Conservation (phyloP, 2,329 filamentous ascomycete species). For the Exserohilum rostratum region DNA sequence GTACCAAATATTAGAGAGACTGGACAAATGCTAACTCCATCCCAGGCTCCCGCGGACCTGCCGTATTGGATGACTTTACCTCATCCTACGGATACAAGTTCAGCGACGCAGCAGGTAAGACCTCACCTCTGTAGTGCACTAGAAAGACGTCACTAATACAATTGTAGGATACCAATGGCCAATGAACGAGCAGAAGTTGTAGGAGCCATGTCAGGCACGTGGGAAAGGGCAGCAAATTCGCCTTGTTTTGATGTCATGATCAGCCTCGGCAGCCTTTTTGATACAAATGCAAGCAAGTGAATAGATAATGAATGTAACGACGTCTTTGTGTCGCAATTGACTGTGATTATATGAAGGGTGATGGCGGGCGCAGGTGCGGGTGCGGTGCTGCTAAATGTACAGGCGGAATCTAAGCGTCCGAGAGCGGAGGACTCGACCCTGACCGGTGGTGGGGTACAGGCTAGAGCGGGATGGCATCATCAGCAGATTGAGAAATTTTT, state of each 20-base stretch:
- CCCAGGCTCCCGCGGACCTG: constrained; percentile 90
- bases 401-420: constrained; percentile 5
- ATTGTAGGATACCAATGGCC: constrained; percentile 49
- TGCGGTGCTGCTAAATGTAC: background rate
- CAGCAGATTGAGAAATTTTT: constrained; percentile 39
- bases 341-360: constrained; percentile 1
- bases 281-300: constrained; percentile 5
- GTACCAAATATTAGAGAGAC: constrained; percentile 38
- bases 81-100: constrained; percentile 99
- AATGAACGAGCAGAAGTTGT: constrained; percentile 48
- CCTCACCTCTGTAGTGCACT: constrained; percentile 14
- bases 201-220: constrained; percentile 22
- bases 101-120: constrained; percentile 81
- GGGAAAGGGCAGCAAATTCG: constrained; percentile 16
- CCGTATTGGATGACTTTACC: constrained; percentile 97
- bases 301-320: constrained; percentile 28
- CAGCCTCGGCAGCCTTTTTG: background rate
- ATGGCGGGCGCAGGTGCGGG: background rate
- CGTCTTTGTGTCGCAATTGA: constrained; percentile 3
- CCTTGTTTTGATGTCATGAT: constrained; percentile 13
- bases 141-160: constrained; percentile 22
- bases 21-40: constrained; percentile 25
- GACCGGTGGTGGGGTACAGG: constrained; percentile 23
- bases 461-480: constrained; percentile 44
- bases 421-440: constrained; percentile 11